phyloP scores from a whole-genome alignment of 2,329 filamentous ascomycete genomes.

The Cryphonectria radicalis region DNA sequence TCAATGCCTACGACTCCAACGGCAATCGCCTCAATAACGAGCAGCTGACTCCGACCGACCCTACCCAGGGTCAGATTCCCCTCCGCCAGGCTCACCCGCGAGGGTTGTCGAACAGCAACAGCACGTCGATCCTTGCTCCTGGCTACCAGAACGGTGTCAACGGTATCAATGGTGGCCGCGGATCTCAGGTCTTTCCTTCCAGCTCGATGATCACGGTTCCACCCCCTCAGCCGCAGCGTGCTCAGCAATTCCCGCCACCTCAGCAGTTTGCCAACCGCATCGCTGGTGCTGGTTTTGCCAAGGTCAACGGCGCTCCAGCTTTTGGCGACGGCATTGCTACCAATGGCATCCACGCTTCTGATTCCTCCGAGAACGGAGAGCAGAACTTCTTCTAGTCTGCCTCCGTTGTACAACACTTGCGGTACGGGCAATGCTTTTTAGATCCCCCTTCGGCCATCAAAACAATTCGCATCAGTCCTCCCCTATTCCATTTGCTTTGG shows the following conservation, averaged over 20 bases:
- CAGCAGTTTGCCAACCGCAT: constrained; percentile 26
- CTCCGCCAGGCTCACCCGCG: constrained; percentile 51
- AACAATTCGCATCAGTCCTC: constrained; percentile 19
- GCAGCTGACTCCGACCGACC: constrained; percentile 57
- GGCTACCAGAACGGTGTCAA: constrained; percentile 39
- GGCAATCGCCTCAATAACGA: constrained; percentile 46
- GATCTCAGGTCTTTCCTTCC: constrained; percentile 31
- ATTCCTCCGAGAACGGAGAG: constrained; percentile 28
- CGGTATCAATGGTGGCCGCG: constrained; percentile 36
- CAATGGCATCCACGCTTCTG: constrained; percentile 33
- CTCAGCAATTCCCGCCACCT: constrained; percentile 26
- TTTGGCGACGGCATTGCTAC: constrained; percentile 14
- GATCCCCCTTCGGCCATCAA: constrained; percentile 26
- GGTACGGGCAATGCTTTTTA: constrained; percentile 27
- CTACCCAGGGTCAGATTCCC: constrained; percentile 58
- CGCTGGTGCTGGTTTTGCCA: constrained; percentile 11
- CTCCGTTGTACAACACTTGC: constrained; percentile 29
- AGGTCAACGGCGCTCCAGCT: constrained; percentile 21
- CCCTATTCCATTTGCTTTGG: constrained; percentile 12
- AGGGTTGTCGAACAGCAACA: constrained; percentile 43
- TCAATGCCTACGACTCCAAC: constrained; percentile 62
- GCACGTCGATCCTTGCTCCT: constrained; percentile 41
- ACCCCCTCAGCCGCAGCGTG: constrained; percentile 33
- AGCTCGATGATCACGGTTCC: constrained; percentile 31
- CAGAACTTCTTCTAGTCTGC: constrained; percentile 35